Percentiles rank a stretch among this genome's conserved stretches.
These are phyloP conservation scores for Rhizophagus prolifer DNA, from an alignment of 192 early-diverging fungal genomes.

Conservation along the genomic window DNA sequence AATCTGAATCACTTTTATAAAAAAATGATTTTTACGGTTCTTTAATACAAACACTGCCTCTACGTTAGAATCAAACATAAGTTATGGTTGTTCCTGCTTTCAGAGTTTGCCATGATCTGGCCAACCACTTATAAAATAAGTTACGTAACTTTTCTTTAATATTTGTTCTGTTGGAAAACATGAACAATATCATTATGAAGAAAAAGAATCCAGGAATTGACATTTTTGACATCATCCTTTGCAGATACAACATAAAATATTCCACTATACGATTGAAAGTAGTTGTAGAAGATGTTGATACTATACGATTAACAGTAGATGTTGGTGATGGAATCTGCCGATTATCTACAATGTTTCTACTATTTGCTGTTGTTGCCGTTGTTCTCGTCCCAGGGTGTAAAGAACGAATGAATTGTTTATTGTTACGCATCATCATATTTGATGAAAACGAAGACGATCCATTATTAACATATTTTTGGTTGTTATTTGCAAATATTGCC, in stretches of 20 bases:
- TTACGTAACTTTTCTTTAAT: neutral
- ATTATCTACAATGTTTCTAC: neutral
- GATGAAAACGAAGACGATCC: neutral
- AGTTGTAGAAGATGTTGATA: slow-evolving; percentile 2
- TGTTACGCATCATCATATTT: neutral
- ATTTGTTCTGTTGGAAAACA: neutral
- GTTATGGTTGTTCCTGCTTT: slow-evolving; percentile 18
- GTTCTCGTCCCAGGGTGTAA: neutral
- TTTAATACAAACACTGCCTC: too few relatives aligned
- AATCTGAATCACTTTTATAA: too few relatives aligned
- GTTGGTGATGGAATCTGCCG: neutral
- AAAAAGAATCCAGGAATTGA: neutral
- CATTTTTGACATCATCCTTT: neutral
- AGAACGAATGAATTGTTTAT: slow-evolving; percentile 1
- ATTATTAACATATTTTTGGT: neutral
- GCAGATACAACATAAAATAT: neutral
- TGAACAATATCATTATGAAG: slow-evolving; percentile 1
- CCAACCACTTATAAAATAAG: neutral
- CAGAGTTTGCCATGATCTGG: slow-evolving; percentile 20
- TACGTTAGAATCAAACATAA: neutral
- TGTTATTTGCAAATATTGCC: neutral
- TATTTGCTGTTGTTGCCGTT: neutral
- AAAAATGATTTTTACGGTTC: too few relatives aligned
- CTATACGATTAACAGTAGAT: neutral
- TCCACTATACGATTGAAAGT: neutral